Evolutionary conservation across 257 asterid species (phyloP), one percentile per base, ranked within the genome.

Genomic region (Handroanthus guayacan): DNA sequence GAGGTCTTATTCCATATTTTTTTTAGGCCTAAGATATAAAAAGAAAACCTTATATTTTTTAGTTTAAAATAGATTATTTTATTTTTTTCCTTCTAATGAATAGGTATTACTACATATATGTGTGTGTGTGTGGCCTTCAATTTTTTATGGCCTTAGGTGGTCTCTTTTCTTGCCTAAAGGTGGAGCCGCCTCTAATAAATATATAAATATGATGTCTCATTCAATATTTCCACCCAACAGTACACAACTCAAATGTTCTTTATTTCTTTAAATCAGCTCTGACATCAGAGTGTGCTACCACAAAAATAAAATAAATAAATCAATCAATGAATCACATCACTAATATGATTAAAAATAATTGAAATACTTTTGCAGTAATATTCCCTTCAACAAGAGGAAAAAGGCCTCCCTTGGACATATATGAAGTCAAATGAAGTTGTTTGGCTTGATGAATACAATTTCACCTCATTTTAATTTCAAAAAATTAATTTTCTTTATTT

Each of bases 371-470:
- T 47, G 76, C 82, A 80, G 48, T 58, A 65, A 55, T 67, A 51
- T 80, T 69, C 52, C 25, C 41, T 36, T 54, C 54, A 38, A 68
- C 5, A 52, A 57, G 51, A 50, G 48, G 76, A 81, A 81, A 82
- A 82, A 81, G 84, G 82, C 62, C 7, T 75, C 73, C 31, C 25
- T 84, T 84, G 85, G 83, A 81, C 82, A 81, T 48, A 80, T 61
- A 69, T 69, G 71, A 81, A 84, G 82, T 81, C 85, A 81, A 82
- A 71, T 39, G 56, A 66, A 13, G 68, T 79, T 62, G 63, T 73
- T 50, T 73, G 64, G 39, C 2, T 63, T 63, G 84, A 85, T 83
- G 44, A 78, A 12, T 74, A 79, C 82, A 74, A 77, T 65, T 78
- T 75, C 57, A 38, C 4, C 17, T 11, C 63, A n/a, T 73, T 77